These are phyloP conservation scores for Yarrowia keelungensis DNA, from an alignment of 805 yeast species.

Conservation along the genomic window DNA sequence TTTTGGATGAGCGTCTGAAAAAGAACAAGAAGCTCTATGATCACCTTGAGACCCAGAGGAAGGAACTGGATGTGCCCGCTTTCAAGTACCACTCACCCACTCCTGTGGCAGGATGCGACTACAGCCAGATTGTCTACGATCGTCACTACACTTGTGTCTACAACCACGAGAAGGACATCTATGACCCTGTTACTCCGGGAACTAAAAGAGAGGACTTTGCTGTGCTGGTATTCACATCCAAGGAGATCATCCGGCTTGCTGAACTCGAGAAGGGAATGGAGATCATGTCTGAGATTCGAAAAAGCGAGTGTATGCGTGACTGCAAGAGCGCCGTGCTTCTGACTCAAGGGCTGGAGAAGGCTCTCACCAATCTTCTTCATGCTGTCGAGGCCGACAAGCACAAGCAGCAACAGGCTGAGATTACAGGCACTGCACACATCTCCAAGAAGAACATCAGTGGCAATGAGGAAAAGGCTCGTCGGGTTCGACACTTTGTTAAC, in stretches of 20 bases:
- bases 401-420: conserved; percentile 12
- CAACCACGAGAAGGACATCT: conserved; percentile 42
- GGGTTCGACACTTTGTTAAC: conserved; percentile 2
- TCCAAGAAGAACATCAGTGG: neutral
- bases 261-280: conserved; percentile 1
- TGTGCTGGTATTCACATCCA: conserved; percentile 1
- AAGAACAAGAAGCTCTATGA: conserved; percentile 39
- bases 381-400: conserved; percentile 6
- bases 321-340: conserved; percentile 16
- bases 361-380: neutral
- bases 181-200: conserved; percentile 39
- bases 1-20: conserved; percentile 25
- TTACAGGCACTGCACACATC: neutral
- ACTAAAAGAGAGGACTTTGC: conserved; percentile 26
- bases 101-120: conserved; percentile 2
- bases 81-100: conserved; percentile 7
- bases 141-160: conserved; percentile 37
- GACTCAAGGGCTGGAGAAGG: conserved; percentile 16
- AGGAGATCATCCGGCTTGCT: conserved; percentile 24
- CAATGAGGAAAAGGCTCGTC: neutral
- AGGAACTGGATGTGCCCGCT: neutral
- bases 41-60: neutral
- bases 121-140: conserved; percentile 5
- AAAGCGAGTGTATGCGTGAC: neutral
- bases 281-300: neutral